Percentiles rank a stretch among this genome's conserved stretches.
These are phyloP conservation scores for Oligophagozyma castellii DNA, from an alignment of 1,139 yeast species.

Conservation along the genomic window DNA sequence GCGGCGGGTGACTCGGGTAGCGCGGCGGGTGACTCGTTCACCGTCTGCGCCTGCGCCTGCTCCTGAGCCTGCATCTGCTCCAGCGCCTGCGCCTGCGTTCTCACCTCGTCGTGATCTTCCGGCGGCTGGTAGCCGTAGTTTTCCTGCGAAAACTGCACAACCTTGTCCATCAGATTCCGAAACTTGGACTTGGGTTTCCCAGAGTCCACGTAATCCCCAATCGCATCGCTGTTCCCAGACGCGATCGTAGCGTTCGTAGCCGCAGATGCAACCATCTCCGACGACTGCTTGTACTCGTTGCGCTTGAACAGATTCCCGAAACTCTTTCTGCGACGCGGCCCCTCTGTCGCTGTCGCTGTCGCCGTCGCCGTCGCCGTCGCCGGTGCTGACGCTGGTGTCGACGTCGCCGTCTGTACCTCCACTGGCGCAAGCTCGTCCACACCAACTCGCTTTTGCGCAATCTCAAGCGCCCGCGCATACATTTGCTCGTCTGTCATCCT, in stretches of 20 bases:
- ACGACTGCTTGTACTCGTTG: too few relatives aligned
- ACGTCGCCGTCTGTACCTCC: too few relatives aligned
- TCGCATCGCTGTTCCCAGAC: neutral
- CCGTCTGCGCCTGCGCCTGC: neutral
- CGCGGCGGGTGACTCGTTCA: neutral
- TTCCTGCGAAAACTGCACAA: slow-evolving; percentile 23
- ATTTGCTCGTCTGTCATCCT: slow-evolving; percentile 21
- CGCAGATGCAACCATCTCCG: neutral
- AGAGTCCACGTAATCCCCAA: neutral
- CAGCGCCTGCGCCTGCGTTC: neutral
- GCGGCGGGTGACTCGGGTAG: neutral
- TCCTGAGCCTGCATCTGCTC: neutral
- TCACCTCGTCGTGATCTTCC: slow-evolving; percentile 12
- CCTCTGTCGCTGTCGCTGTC: too few relatives aligned
- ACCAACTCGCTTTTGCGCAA: slow-evolving; percentile 19
- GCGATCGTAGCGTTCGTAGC: neutral
- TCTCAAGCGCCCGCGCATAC: slow-evolving; percentile 24
- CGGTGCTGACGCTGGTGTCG: too few relatives aligned
- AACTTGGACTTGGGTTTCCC: slow-evolving; percentile 7
- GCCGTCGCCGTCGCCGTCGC: too few relatives aligned
- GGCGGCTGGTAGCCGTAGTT: slow-evolving; percentile 24
- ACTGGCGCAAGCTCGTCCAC: too few relatives aligned
- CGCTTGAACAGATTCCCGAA: neutral
- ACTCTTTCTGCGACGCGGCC: neutral
- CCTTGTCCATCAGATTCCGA: slow-evolving; percentile 16